Base-by-base conservation (phyloP, 2,329 filamentous ascomycete species). In the Cercospora sp. region DNA sequence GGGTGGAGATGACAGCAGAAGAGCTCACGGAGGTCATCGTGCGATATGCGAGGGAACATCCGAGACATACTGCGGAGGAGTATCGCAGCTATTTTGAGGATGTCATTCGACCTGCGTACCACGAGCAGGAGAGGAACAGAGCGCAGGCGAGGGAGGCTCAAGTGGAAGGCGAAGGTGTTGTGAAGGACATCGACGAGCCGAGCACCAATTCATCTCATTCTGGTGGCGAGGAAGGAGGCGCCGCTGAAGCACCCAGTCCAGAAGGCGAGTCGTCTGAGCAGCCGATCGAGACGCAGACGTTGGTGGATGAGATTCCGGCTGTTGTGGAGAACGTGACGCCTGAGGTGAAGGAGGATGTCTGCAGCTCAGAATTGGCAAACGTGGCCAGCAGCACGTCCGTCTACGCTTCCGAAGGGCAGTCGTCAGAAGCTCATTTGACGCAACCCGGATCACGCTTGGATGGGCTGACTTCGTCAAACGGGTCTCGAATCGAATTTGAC, bases 81-180 rank as follows among this genome's bases (percentile, higher is more conserved):
- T 76, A 72, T 67, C 31, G 65, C 20, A 23, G 60, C 31, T 75
- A 74, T 67, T 76, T 73, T 45, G 69, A 74, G 23, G 66, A 72
- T 16, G 28, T 33, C 6, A 67, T 75, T 45, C 66, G 70, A 16
- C 74, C 72, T 5, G 65, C 55, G 1, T 75, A 69, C 39, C 53
- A 69, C 13, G 33, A 67, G 65, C 67, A 67, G 59, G 60, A 61
- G 58, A 60, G 60, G 26, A 61, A 60, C 28, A 64, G 39, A 59
- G 33, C 60, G 31, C 30, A 28, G 20, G 61, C 60, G 33, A 58
- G 61, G 30, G 61, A 2, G 23, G 5, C n/a, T n/a, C 16, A 26
- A 9, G 6, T 59, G 53, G 31, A n/a, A 13, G 23, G 6, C 7
- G 12, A 10, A 3, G 20, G 20, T 6, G 13, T 20, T 10, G 9